A percentile compares a stretch with the other conserved stretches of the same genome.
Evolutionary conservation across 2,329 filamentous ascomycete species (phyloP).

Genomic region (Shiraia bambusicola): DNA sequence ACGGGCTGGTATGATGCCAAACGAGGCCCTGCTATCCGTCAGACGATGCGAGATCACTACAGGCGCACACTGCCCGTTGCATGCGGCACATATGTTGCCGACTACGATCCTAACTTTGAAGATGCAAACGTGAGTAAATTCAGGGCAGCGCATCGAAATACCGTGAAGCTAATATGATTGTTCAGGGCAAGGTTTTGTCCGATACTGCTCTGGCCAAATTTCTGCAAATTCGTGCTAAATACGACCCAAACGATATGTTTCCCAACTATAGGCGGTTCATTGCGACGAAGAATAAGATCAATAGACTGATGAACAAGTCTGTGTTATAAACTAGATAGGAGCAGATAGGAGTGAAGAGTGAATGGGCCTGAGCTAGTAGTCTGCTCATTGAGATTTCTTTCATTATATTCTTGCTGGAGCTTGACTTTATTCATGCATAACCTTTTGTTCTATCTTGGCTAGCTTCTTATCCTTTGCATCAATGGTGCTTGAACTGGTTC

Average conservation of each 20-base stretch:
- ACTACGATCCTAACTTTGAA: conserved; percentile 7
- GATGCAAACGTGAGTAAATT: conserved; percentile 5
- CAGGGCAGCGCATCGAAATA: background rate
- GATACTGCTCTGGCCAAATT: conserved; percentile 7
- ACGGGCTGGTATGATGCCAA: conserved; percentile 9
- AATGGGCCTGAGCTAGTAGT: too few species aligned
- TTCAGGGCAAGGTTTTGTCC: conserved; percentile 7
- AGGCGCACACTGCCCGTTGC: conserved; percentile 1
- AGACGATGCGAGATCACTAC: conserved; percentile 6
- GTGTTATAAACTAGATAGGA: background rate
- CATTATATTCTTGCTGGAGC: too few species aligned
- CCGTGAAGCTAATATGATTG: background rate
- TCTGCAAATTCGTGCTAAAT: conserved; percentile 6
- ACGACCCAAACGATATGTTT: conserved; percentile 6
- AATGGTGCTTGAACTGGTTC: too few species aligned
- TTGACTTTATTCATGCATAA: too few species aligned
- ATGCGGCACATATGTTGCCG: conserved; percentile 12
- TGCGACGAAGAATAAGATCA: background rate
- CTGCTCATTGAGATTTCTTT: too few species aligned
- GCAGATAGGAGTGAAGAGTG: background rate
- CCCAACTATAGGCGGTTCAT: conserved; percentile 1
- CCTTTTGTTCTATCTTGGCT: too few species aligned
- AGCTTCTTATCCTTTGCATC: too few species aligned
- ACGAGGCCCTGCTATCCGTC: conserved; percentile 1
- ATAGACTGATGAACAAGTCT: background rate